Evolutionary conservation across 176 grass and related monocot genomes (phyloP).

Genomic region (Eleusine coracana): DNA sequence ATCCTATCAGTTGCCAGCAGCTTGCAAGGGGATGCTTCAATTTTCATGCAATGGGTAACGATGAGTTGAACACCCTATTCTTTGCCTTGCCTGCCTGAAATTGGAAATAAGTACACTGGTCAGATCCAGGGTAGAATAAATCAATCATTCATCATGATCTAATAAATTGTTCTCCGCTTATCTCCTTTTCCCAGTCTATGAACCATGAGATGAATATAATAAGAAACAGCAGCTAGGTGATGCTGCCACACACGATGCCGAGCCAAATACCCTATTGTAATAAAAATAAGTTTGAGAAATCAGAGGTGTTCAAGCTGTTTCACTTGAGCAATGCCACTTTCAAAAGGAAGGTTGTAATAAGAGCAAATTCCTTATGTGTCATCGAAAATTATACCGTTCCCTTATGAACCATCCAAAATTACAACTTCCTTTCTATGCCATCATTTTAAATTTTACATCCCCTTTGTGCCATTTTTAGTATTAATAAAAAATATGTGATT

Average conservation of each 20-base stretch:
- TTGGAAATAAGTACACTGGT: not conserved
- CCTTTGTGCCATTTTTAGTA: too few species aligned
- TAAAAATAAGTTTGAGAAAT: not conserved
- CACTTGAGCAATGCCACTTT: too few species aligned
- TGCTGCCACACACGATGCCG: constrained; percentile 40
- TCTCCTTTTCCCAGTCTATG: constrained; percentile 36
- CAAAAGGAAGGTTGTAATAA: not conserved
- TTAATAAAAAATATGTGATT: too few species aligned
- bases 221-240: constrained; percentile 27
- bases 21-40: not conserved
- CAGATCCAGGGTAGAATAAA: not conserved
- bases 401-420: too few species aligned
- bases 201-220: not conserved
- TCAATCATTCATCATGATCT: not conserved
- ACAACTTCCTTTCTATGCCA: too few species aligned
- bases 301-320: not conserved
- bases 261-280: constrained; percentile 25
- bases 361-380: too few species aligned
- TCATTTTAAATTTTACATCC: too few species aligned
- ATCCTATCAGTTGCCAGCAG: not conserved
- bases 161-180: not conserved
- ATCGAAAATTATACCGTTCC: too few species aligned
- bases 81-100: constrained; percentile 33
- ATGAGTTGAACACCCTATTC: constrained; percentile 53
- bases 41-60: constrained; percentile 38